Evolutionary conservation across 108 stramenopile genomes (phyloP).

Genomic region (Cyclotella baltica): DNA sequence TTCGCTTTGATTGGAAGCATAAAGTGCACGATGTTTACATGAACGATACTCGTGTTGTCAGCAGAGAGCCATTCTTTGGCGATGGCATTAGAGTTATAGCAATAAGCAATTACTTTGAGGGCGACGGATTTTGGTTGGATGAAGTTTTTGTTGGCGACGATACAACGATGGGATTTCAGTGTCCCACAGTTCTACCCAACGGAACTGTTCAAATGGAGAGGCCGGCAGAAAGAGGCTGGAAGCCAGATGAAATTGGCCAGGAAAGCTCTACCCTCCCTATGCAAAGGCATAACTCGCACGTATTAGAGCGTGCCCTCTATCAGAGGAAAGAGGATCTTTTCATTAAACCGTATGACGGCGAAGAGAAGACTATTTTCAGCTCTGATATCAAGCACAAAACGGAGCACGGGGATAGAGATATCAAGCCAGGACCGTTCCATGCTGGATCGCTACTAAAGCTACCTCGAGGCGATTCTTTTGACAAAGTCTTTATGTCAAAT

Average conservation of each 20-base stretch:
- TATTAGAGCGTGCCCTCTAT: constrained; percentile 57
- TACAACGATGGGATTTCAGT: constrained; percentile 69
- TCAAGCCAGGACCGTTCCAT: constrained; percentile 46
- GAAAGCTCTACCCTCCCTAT: constrained; percentile 43
- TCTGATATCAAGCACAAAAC: constrained; percentile 60
- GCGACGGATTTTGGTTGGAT: constrained; percentile 71
- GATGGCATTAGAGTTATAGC: constrained; percentile 57
- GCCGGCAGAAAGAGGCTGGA: constrained; percentile 69
- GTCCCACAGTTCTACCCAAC: constrained; percentile 47
- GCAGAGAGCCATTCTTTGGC: constrained; percentile 45
- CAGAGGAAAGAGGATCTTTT: constrained; percentile 23
- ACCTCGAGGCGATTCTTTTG: constrained; percentile 24
- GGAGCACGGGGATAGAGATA: constrained; percentile 46
- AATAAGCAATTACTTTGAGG: constrained; percentile 53
- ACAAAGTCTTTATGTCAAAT: constrained; percentile 19
- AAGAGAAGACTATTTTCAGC: constrained; percentile 48
- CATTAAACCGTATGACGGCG: constrained; percentile 69
- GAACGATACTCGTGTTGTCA: constrained; percentile 60
- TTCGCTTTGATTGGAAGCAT: constrained; percentile 71
- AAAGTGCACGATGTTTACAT: constrained; percentile 62
- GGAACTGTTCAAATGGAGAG: constrained; percentile 46
- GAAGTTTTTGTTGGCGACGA: constrained; percentile 85
- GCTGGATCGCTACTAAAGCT: constrained; percentile 62
- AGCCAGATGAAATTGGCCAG: constrained; percentile 55
- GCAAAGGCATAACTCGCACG: constrained; percentile 74